Evolutionary conservation across 768 basidiomycete species (phyloP), one percentile per base, ranked within the genome.

Genomic region (Stropharia rugosoannulata): DNA sequence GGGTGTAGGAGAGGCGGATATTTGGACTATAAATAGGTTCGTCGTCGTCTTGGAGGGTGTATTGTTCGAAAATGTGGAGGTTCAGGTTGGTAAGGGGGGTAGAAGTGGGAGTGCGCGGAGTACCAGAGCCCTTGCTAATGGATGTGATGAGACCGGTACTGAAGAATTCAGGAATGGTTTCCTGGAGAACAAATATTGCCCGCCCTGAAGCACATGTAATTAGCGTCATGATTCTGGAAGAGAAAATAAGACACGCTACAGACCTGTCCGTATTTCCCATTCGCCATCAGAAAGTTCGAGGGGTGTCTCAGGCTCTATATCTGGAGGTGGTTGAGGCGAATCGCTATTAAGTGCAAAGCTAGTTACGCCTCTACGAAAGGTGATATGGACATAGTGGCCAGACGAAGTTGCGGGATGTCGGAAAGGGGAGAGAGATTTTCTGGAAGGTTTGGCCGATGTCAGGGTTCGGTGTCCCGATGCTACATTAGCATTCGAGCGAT

Each of bases 211-310:
- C 38, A n/a, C n/a, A 22, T 35, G 5, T 7, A 37, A 18, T 9
- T 35, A 11, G 51, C 11, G 22, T 35, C 52, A 19, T 15, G 9
- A 9, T 40, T 27, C n/a, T 11, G 12, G 19, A 11, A 8, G 4
- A 36, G 19, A 11, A 3, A 9, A 36, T n/a, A 25, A 32, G 25
- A 11, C 11, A 19, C 18, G 38, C 29, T 6, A n/a, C 66, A 62
- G 68, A 86, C 90, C 89, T 62, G 87, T 89, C 22, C 87, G 83
- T 48, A 90, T 77, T 64, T 89, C 83, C 89, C 89, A 92, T 62
- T 92, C 90, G 6, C 77, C 74, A 66, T 92, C 90, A 1, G 87
- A 80, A 7, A 90, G 63, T 58, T 75, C 65, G 4, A 61, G 66
- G 7, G 64, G 65, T 0, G 58, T 41, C 42, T 64, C 29, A n/a